Conservation (phyloP, 2,329 filamentous ascomycete genomes). For the Sporothrix sp. region DNA sequence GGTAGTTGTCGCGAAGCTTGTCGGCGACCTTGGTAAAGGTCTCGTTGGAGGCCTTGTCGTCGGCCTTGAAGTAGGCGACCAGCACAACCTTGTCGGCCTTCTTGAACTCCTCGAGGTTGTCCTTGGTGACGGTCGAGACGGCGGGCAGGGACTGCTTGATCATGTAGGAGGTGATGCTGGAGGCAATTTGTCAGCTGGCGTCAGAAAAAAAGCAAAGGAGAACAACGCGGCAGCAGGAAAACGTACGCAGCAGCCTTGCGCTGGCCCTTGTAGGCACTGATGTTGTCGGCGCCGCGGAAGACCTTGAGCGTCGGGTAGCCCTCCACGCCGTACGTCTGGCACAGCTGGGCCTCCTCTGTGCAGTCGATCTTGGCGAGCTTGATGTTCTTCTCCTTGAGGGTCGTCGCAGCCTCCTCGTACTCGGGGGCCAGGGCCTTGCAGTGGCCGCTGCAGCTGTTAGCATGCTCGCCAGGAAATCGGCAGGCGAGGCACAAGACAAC, state of each 20-base stretch:
- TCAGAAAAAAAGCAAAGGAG: neutral
- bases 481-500: too few species aligned
- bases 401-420: conserved; percentile 78
- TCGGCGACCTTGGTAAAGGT: conserved; percentile 68
- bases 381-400: conserved; percentile 81
- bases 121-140: conserved; percentile 71
- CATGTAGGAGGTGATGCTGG: conserved; percentile 74
- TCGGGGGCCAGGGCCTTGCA: conserved; percentile 96
- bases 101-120: conserved; percentile 92
- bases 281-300: conserved; percentile 81
- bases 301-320: conserved; percentile 98
- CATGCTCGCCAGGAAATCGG: neutral
- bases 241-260: conserved; percentile 72
- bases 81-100: conserved; percentile 93
- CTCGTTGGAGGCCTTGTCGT: conserved; percentile 78
- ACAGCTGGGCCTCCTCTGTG: conserved; percentile 88
- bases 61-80: conserved; percentile 72
- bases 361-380: conserved; percentile 84
- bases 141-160: conserved; percentile 93
- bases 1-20: conserved; percentile 76
- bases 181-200: neutral
- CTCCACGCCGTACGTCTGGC: conserved; percentile 82
- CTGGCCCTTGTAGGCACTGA: conserved; percentile 76
- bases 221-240: neutral
- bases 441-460: conserved; percentile 59